Base-by-base conservation (phyloP, 1,284 basidiomycete species). In the Apiotrichum gracile region DNA sequence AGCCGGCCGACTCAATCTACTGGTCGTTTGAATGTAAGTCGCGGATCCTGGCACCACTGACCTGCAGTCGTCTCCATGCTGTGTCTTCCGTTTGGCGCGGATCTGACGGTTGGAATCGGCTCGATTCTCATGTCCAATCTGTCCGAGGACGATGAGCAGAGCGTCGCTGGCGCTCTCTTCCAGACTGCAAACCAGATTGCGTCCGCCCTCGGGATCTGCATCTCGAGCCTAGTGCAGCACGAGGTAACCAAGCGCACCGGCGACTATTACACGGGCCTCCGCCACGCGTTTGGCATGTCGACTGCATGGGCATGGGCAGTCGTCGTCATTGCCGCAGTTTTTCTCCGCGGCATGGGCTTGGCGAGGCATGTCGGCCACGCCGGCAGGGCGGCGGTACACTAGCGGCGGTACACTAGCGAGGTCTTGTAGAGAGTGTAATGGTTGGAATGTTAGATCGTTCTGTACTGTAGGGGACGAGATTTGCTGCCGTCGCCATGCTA, bases 71-170 rank as follows among this genome's bases (percentile, higher is more conserved):
- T 69, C 17, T 58, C 61, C 3, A 58, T 53, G 35, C 57, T 68
- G 33, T 58, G 66, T 40, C 55, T 62, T 8, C 65, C 66, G 5
- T 67, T 67, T 41, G 66, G 69, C 4, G 60, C 63, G 4, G 66
- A 68, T 55, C 56, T 68, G 25, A 68, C 62, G 4, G 58, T 65
- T 13, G 66, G 62, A 10, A 60, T 67, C 12, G 68, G 68, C 0
- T 63, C 58, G 1, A 60, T 70, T 46, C 52, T 69, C 42, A 66
- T 70, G 47, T 68, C 66, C 38, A 69, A 68, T 52, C 50, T 67
- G 38, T 63, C 56, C 38, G 44, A 50, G 19, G 62, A 64, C 60
- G 58, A 66, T 40, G 62, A 68, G 59, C 66, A 66, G 53, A 62
- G 62, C 17, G 56, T 66, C 27, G 66, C 52, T 6, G 66, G 66